Conservation (phyloP, 768 basidiomycete genomes). For the Trametes gibbosa region DNA sequence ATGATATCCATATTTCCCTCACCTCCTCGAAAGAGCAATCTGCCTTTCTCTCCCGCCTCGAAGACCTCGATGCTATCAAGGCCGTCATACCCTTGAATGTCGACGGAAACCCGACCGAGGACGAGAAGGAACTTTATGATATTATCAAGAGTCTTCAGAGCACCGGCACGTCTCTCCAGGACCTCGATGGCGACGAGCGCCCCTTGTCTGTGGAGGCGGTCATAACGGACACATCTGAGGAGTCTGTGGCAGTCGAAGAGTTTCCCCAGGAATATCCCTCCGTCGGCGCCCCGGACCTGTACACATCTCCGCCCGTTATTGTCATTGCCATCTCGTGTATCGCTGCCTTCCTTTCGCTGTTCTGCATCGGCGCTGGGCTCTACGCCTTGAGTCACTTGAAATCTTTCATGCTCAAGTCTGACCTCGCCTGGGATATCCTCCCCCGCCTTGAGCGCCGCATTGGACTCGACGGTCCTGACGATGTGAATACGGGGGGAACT, state of each 20-base stretch:
- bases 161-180: slow-evolving; percentile 16
- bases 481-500: slow-evolving; percentile 6
- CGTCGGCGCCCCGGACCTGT: not conserved
- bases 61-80: slow-evolving; percentile 28
- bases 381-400: slow-evolving; percentile 20
- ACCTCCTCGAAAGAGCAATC: slow-evolving; percentile 32
- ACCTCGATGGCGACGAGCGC: slow-evolving; percentile 21
- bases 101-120: slow-evolving; percentile 21
- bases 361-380: slow-evolving; percentile 24
- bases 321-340: slow-evolving; percentile 21
- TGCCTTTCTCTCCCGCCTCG: slow-evolving; percentile 30
- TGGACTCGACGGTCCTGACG: slow-evolving; percentile 9
- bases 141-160: slow-evolving; percentile 17
- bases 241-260: slow-evolving; percentile 3
- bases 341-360: slow-evolving; percentile 21
- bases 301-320: slow-evolving; percentile 12
- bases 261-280: not conserved
- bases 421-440: slow-evolving; percentile 22
- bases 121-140: slow-evolving; percentile 29
- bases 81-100: slow-evolving; percentile 30
- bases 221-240: not conserved
- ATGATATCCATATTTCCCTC: slow-evolving; percentile 32
- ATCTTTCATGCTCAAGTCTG: slow-evolving; percentile 13
- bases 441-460: slow-evolving; percentile 22
- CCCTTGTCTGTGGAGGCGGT: not conserved